Evolutionary conservation across 169 alveolate genomes (phyloP).

Genomic region (Plasmodium gaboni): DNA sequence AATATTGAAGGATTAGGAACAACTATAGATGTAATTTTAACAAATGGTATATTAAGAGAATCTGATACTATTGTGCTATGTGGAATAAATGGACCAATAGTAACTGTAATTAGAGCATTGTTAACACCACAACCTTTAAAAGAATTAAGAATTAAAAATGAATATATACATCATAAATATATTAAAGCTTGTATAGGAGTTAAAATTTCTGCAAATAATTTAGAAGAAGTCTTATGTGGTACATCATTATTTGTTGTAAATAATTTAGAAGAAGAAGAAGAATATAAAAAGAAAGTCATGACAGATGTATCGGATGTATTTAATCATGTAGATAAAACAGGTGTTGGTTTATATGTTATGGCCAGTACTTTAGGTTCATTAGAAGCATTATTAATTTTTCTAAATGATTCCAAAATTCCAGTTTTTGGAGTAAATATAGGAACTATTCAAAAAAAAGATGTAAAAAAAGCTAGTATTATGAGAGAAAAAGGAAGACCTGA

Average conservation of each 20-base stretch:
- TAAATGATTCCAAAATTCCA: conserved; percentile 95
- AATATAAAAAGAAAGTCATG: conserved; percentile 92
- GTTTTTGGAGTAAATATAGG: conserved; percentile 98
- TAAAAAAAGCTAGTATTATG: conserved; percentile 95
- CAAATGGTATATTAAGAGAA: conserved; percentile 95
- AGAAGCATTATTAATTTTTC: conserved; percentile 97
- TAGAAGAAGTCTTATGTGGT: conserved; percentile 99
- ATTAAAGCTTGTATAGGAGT: conserved; percentile 97
- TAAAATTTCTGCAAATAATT: conserved; percentile 93
- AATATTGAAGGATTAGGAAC: conserved; percentile 98
- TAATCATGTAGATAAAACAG: conserved; percentile 93
- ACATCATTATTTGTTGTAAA: conserved; percentile 94
- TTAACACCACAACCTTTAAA: conserved; percentile 99
- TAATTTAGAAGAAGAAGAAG: conserved; percentile 88
- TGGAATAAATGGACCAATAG: conserved; percentile 98
- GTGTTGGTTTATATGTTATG: conserved; percentile 98
- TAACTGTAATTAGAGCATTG: conserved; percentile 97
- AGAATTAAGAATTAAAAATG: conserved; percentile 99
- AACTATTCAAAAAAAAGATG: conserved; percentile 98
- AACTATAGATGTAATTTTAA: conserved; percentile 99
- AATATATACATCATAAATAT: conserved; percentile 93
- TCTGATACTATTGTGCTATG: conserved; percentile 97
- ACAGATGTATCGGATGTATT: conserved; percentile 94
- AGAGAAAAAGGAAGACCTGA: conserved; percentile 95
- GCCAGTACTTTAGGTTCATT: conserved; percentile 99